These are phyloP conservation scores for Taiwanofungus camphoratus DNA, from an alignment of 1,284 basidiomycete species.

Conservation along the genomic window DNA sequence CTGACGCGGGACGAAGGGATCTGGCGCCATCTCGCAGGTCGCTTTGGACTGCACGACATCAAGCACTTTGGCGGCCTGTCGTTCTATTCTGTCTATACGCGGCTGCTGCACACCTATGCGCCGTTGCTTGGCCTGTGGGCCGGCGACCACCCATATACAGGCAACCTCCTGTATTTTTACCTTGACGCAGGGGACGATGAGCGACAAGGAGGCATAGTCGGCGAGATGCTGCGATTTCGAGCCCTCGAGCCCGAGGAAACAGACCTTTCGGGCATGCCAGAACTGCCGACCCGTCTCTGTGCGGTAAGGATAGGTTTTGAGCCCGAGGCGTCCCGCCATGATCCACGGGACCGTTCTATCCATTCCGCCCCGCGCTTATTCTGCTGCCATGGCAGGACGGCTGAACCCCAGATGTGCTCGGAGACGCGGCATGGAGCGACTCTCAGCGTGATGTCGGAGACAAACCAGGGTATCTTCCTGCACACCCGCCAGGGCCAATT, in stretches of 20 bases:
- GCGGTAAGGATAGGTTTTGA: slow-evolving; percentile 14
- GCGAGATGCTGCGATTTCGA: slow-evolving; percentile 20
- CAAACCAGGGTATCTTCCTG: slow-evolving; percentile 11
- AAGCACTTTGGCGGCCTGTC: slow-evolving; percentile 14
- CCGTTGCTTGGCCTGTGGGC: slow-evolving; percentile 23
- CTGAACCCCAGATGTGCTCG: background rate
- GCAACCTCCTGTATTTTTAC: slow-evolving; percentile 17
- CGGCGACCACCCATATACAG: slow-evolving; percentile 19
- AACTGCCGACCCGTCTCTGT: slow-evolving; percentile 10
- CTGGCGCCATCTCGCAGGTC: slow-evolving; percentile 16
- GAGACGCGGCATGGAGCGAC: slow-evolving; percentile 6
- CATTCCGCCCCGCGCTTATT: slow-evolving; percentile 3
- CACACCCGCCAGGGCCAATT: slow-evolving; percentile 14
- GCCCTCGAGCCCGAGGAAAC: slow-evolving; percentile 14
- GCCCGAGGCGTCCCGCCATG: background rate
- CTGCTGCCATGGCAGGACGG: slow-evolving; percentile 7
- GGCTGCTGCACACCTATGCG: slow-evolving; percentile 18
- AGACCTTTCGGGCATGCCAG: slow-evolving; percentile 12
- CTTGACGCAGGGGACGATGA: slow-evolving; percentile 8
- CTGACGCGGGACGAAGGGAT: slow-evolving; percentile 17
- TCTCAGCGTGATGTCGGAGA: slow-evolving; percentile 11
- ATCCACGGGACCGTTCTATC: too few species aligned
- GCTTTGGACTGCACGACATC: slow-evolving; percentile 14
- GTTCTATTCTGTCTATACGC: slow-evolving; percentile 18
- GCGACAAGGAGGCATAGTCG: slow-evolving; percentile 13